phyloP scores from a whole-genome alignment of 257 asterid species.

The Nicotiana obtusifolia region DNA sequence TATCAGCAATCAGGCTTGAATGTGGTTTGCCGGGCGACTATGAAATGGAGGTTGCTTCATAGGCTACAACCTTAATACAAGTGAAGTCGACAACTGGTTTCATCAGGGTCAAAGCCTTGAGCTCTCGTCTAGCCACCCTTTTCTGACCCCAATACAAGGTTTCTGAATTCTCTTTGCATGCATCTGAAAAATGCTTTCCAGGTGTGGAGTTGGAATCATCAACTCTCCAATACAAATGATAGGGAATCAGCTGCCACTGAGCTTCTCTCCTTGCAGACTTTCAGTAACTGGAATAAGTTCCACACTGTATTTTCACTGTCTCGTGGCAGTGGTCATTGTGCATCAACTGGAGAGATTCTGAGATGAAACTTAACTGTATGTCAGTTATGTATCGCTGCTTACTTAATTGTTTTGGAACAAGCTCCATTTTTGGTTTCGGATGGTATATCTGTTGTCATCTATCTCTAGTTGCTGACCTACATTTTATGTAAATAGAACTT shows the following conservation, averaged over 20 bases:
- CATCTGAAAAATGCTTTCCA: background rate
- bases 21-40: constrained; percentile 49
- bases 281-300: background rate
- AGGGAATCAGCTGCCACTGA: background rate
- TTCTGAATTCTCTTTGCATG: background rate
- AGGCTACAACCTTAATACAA: background rate
- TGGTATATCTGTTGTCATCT: background rate
- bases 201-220: background rate
- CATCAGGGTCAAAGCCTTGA: background rate
- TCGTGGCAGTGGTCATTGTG: background rate
- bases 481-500: background rate
- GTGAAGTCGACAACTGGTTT: background rate
- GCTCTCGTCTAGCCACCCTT: background rate
- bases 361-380: background rate
- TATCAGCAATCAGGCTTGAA: constrained; percentile 75
- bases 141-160: background rate
- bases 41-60: constrained; percentile 10
- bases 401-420: background rate
- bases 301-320: background rate
- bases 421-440: background rate
- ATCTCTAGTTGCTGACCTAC: background rate
- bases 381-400: background rate
- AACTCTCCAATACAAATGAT: background rate
- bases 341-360: background rate
- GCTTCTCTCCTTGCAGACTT: background rate